Evolutionary conservation across 164 flowering plant species (phyloP), one percentile per base, ranked within the genome.

Genomic region (Magnolia sinica): DNA sequence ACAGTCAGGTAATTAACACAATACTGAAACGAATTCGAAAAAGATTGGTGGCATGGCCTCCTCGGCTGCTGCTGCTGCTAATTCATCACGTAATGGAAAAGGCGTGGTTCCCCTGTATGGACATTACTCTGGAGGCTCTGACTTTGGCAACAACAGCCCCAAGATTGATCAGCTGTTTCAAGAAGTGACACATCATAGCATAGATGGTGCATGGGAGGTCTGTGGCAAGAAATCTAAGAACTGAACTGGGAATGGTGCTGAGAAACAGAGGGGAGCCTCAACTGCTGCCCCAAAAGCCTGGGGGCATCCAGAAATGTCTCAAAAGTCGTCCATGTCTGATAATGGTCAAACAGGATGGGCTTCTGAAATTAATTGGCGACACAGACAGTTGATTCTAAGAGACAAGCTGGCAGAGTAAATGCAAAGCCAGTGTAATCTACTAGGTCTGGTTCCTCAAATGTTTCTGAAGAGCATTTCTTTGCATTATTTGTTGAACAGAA

Each of bases 131-230:
- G 74, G 76, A 59, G 77, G 79, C 24, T 8, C 70, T 55, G 72
- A 51, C 23, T 52, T n/a, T n/a, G n/a, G n/a, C n/a, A n/a, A n/a
- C n/a, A n/a, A n/a, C n/a, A n/a, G n/a, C n/a, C n/a, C n/a, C n/a
- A n/a, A n/a, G n/a, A n/a, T n/a, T n/a, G n/a, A n/a, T n/a, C n/a
- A n/a, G n/a, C n/a, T n/a, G n/a, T n/a, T n/a, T n/a, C n/a, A n/a
- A n/a, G n/a, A n/a, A n/a, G n/a, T n/a, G n/a, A n/a, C n/a, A n/a
- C n/a, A 14, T 64, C 49, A 68, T 23, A 66, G 67, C 61, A 49
- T 85, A 16, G 91, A 86, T 82, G 91, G 89, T 49, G 84, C 76
- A 2, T 89, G 97, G 97, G 91, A 87, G 76, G 90, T 85, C 11
- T 76, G 68, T 66, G n/a, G n/a, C n/a, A n/a, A n/a, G n/a, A n/a